Base-by-base conservation (phyloP, 2,329 filamentous ascomycete genomes). In the Colletotrichum abscissum region DNA sequence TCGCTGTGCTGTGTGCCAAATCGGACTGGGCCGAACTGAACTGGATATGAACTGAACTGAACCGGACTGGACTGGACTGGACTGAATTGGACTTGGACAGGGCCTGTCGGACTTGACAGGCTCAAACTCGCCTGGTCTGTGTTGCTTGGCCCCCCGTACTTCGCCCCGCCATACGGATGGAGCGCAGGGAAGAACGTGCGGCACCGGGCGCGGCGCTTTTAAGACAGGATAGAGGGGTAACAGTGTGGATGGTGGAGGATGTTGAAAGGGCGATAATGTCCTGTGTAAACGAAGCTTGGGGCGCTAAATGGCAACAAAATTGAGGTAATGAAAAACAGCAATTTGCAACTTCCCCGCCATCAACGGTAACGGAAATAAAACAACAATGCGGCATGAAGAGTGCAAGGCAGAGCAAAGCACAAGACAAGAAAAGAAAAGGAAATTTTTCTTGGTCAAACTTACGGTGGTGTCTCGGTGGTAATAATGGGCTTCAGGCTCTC, bases 401-500 rank as follows among this genome's bases (percentile, higher is more conserved):
- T 14, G 42, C 19, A 19, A 11, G 5, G 42, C 30, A 69, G 65
- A 24, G 19, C 60, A 67, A 49, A 74, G 19, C 58, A 67, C 42
- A 74, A 71, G 67, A 33, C 30, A 33, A 11, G 8, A 33, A 11
- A 11, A 33, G 9, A 33, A 63, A 67, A 74, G 66, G 67, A 35
- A 75, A 72, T 64, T 6, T 16, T 26, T 64, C 33, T 42, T 28
- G n/a, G 35, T 35, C 35, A 52, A 56, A 63, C 83, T 80, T 80
- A 81, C 78, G 74, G 79, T 75, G 84, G 86, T 82, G 82, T 85
- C 78, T 94, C 92, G 73, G 89, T 93, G 54, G 92, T 94, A 82
- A 94, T 92, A 80, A 94, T 94, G 78, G 93, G 93, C 84, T 94
- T 93, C 77, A 94, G 84, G 67, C 88, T 88, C 55, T 92, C 91